Conservation (phyloP, 2,329 filamentous ascomycete species). For the Aureobasidium sp. region DNA sequence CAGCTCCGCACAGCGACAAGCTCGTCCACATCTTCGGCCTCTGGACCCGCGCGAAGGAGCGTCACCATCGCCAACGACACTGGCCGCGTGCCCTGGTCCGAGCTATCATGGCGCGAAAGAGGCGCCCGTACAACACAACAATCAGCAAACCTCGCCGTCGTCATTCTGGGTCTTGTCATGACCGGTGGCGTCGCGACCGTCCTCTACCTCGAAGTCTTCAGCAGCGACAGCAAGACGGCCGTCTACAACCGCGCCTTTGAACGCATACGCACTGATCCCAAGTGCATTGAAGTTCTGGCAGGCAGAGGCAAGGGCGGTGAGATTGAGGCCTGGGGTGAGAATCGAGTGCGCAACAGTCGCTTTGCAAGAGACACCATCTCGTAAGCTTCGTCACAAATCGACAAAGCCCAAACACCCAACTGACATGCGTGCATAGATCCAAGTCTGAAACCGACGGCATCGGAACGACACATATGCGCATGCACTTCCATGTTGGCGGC, state of each 20-base stretch:
- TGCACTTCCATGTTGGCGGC: slow-evolving; percentile 84
- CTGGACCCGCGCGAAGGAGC: slow-evolving; percentile 48
- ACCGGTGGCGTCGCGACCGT: slow-evolving; percentile 74
- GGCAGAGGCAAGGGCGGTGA: slow-evolving; percentile 43
- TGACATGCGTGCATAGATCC: slow-evolving; percentile 42
- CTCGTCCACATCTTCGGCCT: slow-evolving; percentile 33
- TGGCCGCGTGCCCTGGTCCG: slow-evolving; percentile 71
- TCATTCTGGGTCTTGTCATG: slow-evolving; percentile 65
- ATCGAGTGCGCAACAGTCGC: slow-evolving; percentile 60
- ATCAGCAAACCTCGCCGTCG: slow-evolving; percentile 76
- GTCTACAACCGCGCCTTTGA: slow-evolving; percentile 85
- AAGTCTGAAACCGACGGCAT: slow-evolving; percentile 61
- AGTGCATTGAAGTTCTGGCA: slow-evolving; percentile 68
- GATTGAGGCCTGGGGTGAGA: slow-evolving; percentile 75
- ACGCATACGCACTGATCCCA: slow-evolving; percentile 64
- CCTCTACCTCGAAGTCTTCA: slow-evolving; percentile 76
- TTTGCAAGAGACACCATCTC: slow-evolving; percentile 63
- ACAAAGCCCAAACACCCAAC: background rate
- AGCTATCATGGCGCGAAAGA: slow-evolving; percentile 72
- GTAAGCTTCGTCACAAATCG: slow-evolving; percentile 20
- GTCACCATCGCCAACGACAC: slow-evolving; percentile 84
- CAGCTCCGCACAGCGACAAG: slow-evolving; percentile 20
- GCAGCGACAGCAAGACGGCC: slow-evolving; percentile 72
- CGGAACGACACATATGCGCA: slow-evolving; percentile 72
- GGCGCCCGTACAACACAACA: slow-evolving; percentile 81